A percentile compares a stretch with the other conserved stretches of the same genome.
These are phyloP conservation scores for Favolaschia claudopus DNA, from an alignment of 768 basidiomycete genomes.

Conservation along the genomic window DNA sequence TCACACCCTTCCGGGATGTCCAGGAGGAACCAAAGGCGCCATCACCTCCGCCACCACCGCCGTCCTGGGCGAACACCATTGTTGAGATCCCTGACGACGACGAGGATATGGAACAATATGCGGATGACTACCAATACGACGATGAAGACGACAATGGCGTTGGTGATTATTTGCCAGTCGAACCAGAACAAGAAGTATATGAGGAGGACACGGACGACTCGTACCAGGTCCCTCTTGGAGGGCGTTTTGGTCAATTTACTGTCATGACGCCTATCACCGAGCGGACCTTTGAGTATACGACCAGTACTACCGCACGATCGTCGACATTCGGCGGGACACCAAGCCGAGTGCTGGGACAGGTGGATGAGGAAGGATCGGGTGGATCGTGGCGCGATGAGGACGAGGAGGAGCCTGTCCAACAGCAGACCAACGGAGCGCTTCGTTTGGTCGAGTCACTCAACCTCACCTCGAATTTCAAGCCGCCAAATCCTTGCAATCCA, in stretches of 20 bases:
- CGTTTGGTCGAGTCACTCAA: slow-evolving; percentile 72
- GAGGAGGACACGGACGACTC: slow-evolving; percentile 26
- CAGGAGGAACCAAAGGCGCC: slow-evolving; percentile 35
- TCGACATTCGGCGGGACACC: slow-evolving; percentile 45
- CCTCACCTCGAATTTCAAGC: slow-evolving; percentile 68
- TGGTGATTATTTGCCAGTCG: slow-evolving; percentile 24
- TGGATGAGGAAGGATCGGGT: slow-evolving; percentile 34
- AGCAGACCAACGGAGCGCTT: slow-evolving; percentile 69
- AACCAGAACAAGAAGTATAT: slow-evolving; percentile 31
- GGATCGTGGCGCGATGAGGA: slow-evolving; percentile 43
- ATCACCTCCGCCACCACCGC: slow-evolving; percentile 25
- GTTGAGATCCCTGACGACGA: slow-evolving; percentile 38
- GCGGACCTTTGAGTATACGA: slow-evolving; percentile 82
- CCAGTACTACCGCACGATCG: slow-evolving; percentile 64
- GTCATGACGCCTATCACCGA: slow-evolving; percentile 99
- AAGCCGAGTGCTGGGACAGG: slow-evolving; percentile 39
- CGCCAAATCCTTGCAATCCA: slow-evolving; percentile 90
- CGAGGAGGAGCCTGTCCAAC: slow-evolving; percentile 32
- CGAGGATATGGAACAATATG: slow-evolving; percentile 41
- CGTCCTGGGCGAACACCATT: slow-evolving; percentile 30
- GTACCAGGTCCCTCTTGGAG: slow-evolving; percentile 64
- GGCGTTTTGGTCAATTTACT: slow-evolving; percentile 83
- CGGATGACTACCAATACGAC: slow-evolving; percentile 40
- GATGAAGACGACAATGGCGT: slow-evolving; percentile 37
- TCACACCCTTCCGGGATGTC: slow-evolving; percentile 45